These are phyloP conservation scores for Curvularia verruculosa DNA, from an alignment of 2,329 filamentous ascomycete genomes.

Conservation along the genomic window DNA sequence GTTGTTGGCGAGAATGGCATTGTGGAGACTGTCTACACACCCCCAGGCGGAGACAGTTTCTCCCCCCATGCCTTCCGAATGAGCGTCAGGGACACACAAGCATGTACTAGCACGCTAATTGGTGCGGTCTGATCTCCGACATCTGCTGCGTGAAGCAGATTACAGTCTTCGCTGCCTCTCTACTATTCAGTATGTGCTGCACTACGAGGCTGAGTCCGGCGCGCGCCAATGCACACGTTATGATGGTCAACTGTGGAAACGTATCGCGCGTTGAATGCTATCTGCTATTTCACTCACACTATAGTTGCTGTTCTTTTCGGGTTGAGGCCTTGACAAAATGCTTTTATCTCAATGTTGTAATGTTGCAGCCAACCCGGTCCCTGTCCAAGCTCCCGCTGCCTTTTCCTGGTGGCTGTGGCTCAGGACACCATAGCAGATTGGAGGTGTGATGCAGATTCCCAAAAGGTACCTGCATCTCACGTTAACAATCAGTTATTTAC, in stretches of 20 bases:
- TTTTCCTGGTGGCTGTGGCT: conserved; percentile 18
- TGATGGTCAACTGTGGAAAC: neutral
- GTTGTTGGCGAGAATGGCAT: conserved; percentile 2
- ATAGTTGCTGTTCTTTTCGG: conserved; percentile 14
- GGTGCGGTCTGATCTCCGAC: conserved; percentile 7
- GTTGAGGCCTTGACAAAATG: conserved; percentile 4
- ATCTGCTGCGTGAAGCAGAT: conserved; percentile 3
- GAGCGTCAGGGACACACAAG: neutral
- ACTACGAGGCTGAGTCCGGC: conserved; percentile 5
- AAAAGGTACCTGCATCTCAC: conserved; percentile 21
- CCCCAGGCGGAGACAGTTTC: conserved; percentile 3
- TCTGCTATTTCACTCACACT: conserved; percentile 5
- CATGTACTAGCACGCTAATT: conserved; percentile 2
- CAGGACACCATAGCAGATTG: conserved; percentile 12
- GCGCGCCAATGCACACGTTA: conserved; percentile 16
- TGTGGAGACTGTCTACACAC: conserved; percentile 13
- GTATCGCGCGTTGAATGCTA: neutral
- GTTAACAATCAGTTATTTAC: conserved; percentile 8
- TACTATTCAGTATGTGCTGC: conserved; percentile 10
- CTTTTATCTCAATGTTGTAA: neutral
- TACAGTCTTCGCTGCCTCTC: conserved; percentile 8
- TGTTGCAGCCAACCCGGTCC: conserved; percentile 2
- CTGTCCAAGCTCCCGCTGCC: conserved; percentile 3
- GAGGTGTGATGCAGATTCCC: conserved; percentile 3
- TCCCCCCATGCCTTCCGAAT: conserved; percentile 1